A percentile compares a stretch with the other conserved stretches of the same genome.
These are phyloP conservation scores for Fusarium verrucosum DNA, from an alignment of 2,329 filamentous ascomycete genomes.

Conservation along the genomic window DNA sequence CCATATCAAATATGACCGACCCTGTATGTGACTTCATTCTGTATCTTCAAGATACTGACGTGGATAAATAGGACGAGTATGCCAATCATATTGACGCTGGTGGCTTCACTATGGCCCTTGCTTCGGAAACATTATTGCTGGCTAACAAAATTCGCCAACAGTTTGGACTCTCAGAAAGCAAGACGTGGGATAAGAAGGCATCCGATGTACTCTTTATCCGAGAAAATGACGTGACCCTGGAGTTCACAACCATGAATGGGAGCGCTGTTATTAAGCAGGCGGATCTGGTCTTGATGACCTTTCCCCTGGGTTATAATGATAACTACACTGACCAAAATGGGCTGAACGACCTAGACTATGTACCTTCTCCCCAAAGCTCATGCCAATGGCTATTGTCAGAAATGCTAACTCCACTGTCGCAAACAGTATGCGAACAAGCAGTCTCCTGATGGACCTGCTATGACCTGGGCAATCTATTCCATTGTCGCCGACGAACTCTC, in stretches of 20 bases:
- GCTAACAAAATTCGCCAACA: background rate
- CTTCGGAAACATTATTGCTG: background rate
- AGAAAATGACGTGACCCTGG: background rate
- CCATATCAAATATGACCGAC: constrained; percentile 2
- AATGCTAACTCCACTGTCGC: rapidly evolving
- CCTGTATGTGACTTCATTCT: background rate
- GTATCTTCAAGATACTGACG: rapidly evolving
- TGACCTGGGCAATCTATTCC: constrained; percentile 10
- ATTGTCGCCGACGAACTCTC: constrained; percentile 3
- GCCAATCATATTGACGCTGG: constrained; percentile 2
- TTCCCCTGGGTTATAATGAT: background rate
- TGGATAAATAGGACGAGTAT: background rate
- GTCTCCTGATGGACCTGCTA: background rate
- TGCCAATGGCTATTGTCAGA: rapidly evolving
- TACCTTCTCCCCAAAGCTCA: rapidly evolving
- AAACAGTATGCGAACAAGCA: constrained; percentile 4
- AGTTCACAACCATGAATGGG: constrained; percentile 1
- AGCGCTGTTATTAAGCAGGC: background rate
- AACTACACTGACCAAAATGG: constrained; percentile 10
- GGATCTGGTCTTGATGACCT: background rate
- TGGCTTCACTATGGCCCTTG: background rate
- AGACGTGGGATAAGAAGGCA: background rate
- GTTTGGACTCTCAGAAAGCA: background rate
- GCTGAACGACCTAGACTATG: background rate
- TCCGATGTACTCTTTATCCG: background rate